Evolutionary conservation across 805 yeast species (phyloP).

Genomic region (Zygotorulaspora chibaensis): DNA sequence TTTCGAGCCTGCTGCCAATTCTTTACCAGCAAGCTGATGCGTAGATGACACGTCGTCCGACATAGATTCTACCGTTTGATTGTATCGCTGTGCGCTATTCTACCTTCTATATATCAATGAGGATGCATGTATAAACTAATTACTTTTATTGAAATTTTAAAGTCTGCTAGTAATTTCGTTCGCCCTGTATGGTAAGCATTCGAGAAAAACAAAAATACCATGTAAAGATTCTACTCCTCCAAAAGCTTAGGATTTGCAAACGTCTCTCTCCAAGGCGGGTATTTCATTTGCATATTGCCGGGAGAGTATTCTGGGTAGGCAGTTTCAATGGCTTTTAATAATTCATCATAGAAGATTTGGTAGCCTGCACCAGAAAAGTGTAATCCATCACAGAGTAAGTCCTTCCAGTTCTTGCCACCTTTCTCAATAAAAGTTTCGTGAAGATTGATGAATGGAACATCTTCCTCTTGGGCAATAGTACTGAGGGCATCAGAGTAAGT

Average conservation of each 20-base stretch:
- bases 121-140: too few species aligned
- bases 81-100: background rate
- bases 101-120: background rate
- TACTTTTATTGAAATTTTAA: too few species aligned
- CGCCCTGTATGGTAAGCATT: background rate
- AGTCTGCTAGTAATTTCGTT: too few species aligned
- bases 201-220: conserved; percentile 3
- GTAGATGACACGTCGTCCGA: background rate
- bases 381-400: conserved; percentile 50
- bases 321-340: conserved; percentile 38
- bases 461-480: conserved; percentile 41
- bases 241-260: conserved; percentile 1
- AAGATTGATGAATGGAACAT: conserved; percentile 57
- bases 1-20: background rate
- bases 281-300: conserved; percentile 34
- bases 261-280: conserved; percentile 43
- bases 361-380: conserved; percentile 58
- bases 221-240: background rate
- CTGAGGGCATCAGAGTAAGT: conserved; percentile 50
- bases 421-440: conserved; percentile 41
- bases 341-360: conserved; percentile 43
- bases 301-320: conserved; percentile 49
- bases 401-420: conserved; percentile 38
- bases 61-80: background rate
- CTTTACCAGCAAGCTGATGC: background rate